Evolutionary conservation across 2,329 filamentous ascomycete genomes (phyloP), one percentile per base, ranked within the genome.

Genomic region (Aspergillus bombycis): DNA sequence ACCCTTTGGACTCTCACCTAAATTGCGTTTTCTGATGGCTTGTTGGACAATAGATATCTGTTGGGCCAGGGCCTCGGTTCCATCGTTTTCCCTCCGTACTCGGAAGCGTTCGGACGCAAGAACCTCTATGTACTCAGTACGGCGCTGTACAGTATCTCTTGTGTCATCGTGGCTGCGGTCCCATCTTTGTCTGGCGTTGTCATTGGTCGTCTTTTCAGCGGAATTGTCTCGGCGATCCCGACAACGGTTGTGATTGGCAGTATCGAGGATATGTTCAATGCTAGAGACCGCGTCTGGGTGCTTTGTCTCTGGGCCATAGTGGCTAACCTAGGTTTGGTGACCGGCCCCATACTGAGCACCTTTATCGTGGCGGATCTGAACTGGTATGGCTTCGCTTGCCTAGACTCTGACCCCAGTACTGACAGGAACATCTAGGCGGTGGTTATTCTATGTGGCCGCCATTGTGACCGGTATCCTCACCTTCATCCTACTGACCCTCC

Each of bases 261-360:
- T 57, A 77, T 84, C 36, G 83, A 85, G 63, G 82, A 85, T 64
- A 78, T 85, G 70, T 84, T 79, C 72, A 79, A 83, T 61, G 75
- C 77, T 2, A 74, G 75, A 60, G 74, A 73, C n/a, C 75, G 83
- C 16, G 78, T 84, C 9, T 84, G 81, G 81, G 69, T 81, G 16
- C 74, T 85, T 10, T 80, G 80, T 60, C 68, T 78, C 8, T 84
- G 82, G 82, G 78, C 79, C 34, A 72, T 77, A 26, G 75, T 75
- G 10, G 77, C 80, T 1, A 82, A 80, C 2, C 67, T 81, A 7
- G 83, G 80, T 0, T 65, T 84, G 12, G 74, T 78, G 7, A 58
- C 81, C 4, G 82, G 81, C 0, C 82, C 83, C 6, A 77, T 82
- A 1, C 75, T 81, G 65, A 79, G 79, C 16, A 78, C 77, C 1